Evolutionary conservation across 192 early-diverging fungal genomes (phyloP).

Genomic region (Geranomyces michiganensis): DNA sequence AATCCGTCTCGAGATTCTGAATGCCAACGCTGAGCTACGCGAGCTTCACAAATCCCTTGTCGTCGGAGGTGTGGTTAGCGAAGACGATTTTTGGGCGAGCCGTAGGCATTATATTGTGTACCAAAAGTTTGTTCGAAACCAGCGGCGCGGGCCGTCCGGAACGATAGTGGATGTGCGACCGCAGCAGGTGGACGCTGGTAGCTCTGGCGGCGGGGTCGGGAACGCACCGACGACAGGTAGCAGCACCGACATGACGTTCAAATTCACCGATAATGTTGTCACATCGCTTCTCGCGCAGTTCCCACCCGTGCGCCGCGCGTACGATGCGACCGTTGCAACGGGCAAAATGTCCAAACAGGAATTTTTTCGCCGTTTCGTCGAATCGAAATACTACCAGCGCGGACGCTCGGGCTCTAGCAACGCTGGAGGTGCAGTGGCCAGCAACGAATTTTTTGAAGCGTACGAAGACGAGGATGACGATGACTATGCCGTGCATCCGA

Average conservation of each 20-base stretch:
- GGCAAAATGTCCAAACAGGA: conserved; percentile 65
- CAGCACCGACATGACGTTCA: conserved; percentile 79
- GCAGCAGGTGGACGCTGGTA: conserved; percentile 8
- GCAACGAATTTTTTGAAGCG: conserved; percentile 80
- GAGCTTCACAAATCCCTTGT: conserved; percentile 80
- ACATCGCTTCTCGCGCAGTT: conserved; percentile 88
- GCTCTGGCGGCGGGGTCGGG: conserved; percentile 32
- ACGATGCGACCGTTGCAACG: conserved; percentile 6
- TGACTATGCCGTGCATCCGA: conserved; percentile 41
- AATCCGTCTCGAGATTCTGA: conserved; percentile 63
- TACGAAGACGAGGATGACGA: conserved; percentile 80
- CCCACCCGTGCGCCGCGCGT: conserved; percentile 61
- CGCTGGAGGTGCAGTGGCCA: conserved; percentile 22
- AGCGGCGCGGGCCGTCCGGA: conserved; percentile 81
- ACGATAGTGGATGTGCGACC: conserved; percentile 61
- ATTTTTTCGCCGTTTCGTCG: conserved; percentile 88
- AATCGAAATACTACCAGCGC: conserved; percentile 85
- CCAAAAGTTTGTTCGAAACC: conserved; percentile 67
- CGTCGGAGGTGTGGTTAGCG: conserved; percentile 69
- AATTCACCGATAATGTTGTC: conserved; percentile 86
- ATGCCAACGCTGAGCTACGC: conserved; percentile 67
- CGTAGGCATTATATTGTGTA: conserved; percentile 66
- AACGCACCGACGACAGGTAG: conserved; percentile 54
- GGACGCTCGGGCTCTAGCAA: conserved; percentile 49
- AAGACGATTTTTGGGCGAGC: conserved; percentile 92